Base-by-base conservation (phyloP, 129 eudicot species). In the Kitagawia praeruptora region DNA sequence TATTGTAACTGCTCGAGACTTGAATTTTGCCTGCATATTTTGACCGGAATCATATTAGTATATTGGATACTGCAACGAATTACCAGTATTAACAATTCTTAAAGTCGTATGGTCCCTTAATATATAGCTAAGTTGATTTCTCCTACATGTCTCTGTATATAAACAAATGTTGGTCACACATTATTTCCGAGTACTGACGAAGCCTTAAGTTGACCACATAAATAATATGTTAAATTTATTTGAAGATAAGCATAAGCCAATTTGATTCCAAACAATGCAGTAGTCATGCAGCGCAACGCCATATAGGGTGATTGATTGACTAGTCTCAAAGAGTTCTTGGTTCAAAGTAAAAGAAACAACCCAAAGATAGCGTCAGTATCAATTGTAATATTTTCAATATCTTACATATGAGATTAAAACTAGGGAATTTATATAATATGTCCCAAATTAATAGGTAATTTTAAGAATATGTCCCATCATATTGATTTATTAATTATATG, bases 11-110 rank as follows among this genome's bases (percentile, higher is more conserved):
- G 85, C 47, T 8, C 80, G 0, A 4, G 85, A 82, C 82, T 86
- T 84, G 83, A 89, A 82, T 79, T 81, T 77, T 3, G 90, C 92
- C 92, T 87, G 74, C 67, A 73, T 6, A 6, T 19, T 18, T 44
- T 15, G 0, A 10, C 34, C 34, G 6, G 6, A 61, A 5, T 25
- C 69, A 61, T 31, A 31, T 21, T 11, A 61, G 27, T 54, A 6
- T 19, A 54, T 54, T 21, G 0, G n/a, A 8, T 1, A 54, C 27
- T 53, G 9, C 21, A 53, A 18, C 61, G 1, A 53, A 14, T 3
- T 49, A 47, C 54, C 6, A 14, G 14, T 47, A 14, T 47, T 14
- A 47, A 11, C 53, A 4, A 49, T 49, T 49, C 54, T 49, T 49
- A 14, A 49, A 53, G 25, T 53, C 61, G 37, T n/a, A n/a, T 21